phyloP scores from a whole-genome alignment of 768 basidiomycete species.

The Pleurotus cornucopiae region DNA sequence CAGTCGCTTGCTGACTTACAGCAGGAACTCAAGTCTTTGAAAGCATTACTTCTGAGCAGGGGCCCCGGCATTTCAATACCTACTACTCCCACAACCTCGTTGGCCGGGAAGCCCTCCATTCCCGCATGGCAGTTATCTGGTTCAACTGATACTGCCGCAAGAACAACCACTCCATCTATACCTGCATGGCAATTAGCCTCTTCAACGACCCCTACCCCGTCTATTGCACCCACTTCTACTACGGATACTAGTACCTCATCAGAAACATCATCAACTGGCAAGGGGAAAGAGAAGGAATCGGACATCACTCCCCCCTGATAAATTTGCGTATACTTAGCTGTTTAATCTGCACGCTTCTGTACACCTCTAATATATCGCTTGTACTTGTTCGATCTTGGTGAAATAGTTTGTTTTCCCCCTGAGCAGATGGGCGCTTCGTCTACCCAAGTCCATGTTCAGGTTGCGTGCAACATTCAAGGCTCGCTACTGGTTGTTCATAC shows the following conservation, averaged over 20 bases:
- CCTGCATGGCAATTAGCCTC: constrained; percentile 11
- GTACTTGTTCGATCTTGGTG: background rate
- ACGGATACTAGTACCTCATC: constrained; percentile 11
- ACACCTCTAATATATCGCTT: background rate
- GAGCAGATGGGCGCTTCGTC: constrained; percentile 7
- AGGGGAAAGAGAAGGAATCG: constrained; percentile 61
- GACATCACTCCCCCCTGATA: constrained; percentile 18
- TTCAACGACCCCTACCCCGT: background rate
- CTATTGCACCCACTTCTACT: constrained; percentile 4
- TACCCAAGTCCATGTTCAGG: background rate
- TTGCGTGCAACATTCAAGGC: background rate
- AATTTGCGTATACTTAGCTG: background rate
- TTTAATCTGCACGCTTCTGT: background rate
- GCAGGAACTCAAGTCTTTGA: constrained; percentile 91
- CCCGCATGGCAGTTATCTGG: constrained; percentile 87
- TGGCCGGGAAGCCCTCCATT: constrained; percentile 63
- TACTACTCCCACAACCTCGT: constrained; percentile 45
- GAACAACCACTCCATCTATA: constrained; percentile 15
- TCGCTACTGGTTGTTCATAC: background rate
- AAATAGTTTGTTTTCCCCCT: background rate
- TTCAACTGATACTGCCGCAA: constrained; percentile 16
- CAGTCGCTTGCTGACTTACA: constrained; percentile 85
- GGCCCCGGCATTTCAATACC: constrained; percentile 44
- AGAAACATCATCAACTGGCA: constrained; percentile 10
- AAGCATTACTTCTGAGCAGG: constrained; percentile 79